Percentiles rank a stretch among this genome's conserved stretches.
Evolutionary conservation across 2,329 filamentous ascomycete species (phyloP).

Genomic region (Calycina herbarum): DNA sequence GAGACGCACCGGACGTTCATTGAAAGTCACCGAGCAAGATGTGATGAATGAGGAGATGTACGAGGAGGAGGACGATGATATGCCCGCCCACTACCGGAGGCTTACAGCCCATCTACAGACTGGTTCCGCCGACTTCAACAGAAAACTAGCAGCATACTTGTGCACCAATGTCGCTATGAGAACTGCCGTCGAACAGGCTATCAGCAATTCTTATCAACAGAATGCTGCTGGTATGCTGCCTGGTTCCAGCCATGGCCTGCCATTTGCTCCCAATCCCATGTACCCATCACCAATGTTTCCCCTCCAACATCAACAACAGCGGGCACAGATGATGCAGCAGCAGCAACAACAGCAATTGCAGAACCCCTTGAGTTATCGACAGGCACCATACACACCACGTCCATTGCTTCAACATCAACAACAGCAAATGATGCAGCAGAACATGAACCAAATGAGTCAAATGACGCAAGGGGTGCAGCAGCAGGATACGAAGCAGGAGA

Average conservation of each 20-base stretch:
- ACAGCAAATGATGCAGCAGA: conserved; percentile 18
- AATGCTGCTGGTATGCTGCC: conserved; percentile 14
- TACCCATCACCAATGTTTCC: conserved; percentile 30
- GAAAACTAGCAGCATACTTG: conserved; percentile 47
- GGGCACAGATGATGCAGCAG: conserved; percentile 15
- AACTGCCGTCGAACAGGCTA: conserved; percentile 47
- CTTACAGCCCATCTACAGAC: conserved; percentile 57
- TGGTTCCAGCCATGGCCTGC: conserved; percentile 38
- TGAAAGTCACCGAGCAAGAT: conserved; percentile 82
- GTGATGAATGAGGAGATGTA: conserved; percentile 95
- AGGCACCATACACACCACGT: conserved; percentile 44
- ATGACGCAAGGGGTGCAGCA: not conserved
- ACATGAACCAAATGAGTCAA: not conserved
- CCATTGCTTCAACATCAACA: conserved; percentile 29
- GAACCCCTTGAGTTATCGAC: conserved; percentile 37
- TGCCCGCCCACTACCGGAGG: conserved; percentile 65
- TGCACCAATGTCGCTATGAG: conserved; percentile 58
- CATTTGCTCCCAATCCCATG: conserved; percentile 32
- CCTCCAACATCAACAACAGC: conserved; percentile 27
- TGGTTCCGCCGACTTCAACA: conserved; percentile 28
- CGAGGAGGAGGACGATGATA: conserved; percentile 86
- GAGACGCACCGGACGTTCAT: conserved; percentile 76
- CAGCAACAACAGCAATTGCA: conserved; percentile 3
- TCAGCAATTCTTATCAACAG: conserved; percentile 41
- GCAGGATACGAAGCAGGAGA: not conserved